These are phyloP conservation scores for Tricholoma flavovirens DNA, from an alignment of 768 basidiomycete genomes.

Conservation along the genomic window DNA sequence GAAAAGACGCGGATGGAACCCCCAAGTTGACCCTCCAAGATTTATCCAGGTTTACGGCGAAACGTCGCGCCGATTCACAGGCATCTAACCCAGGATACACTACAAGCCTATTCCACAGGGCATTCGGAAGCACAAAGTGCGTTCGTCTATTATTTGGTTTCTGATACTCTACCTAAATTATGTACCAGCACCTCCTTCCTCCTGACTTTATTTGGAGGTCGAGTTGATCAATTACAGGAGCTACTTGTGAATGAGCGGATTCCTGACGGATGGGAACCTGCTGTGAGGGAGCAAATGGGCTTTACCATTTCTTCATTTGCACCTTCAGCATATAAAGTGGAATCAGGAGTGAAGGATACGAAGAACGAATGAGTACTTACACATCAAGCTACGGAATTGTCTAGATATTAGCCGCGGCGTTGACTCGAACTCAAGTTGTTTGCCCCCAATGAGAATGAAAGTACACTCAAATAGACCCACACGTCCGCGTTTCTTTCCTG, in stretches of 20 bases:
- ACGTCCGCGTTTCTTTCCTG: too few relatives aligned
- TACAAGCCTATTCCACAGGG: conserved; percentile 42
- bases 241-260: conserved; percentile 62
- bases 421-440: too few relatives aligned
- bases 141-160: neutral
- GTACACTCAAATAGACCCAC: neutral
- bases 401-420: too few relatives aligned
- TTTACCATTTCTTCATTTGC: conserved; percentile 33
- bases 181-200: conserved; percentile 49
- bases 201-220: conserved; percentile 58
- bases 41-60: conserved; percentile 46
- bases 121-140: conserved; percentile 62
- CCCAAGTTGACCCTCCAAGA: conserved; percentile 47
- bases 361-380: neutral
- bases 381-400: too few relatives aligned
- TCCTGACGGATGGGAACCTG: conserved; percentile 63
- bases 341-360: neutral
- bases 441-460: neutral
- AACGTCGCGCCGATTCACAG: conserved; percentile 52
- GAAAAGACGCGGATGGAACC: conserved; percentile 42
- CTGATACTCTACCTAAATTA: neutral
- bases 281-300: conserved; percentile 43
- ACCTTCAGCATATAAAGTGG: neutral
- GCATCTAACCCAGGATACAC: conserved; percentile 50
- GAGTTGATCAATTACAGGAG: conserved; percentile 43